Percentiles rank a stretch among this genome's conserved stretches.
These are phyloP conservation scores for Chrysoporthe austroafricana DNA, from an alignment of 2,329 filamentous ascomycete genomes.

Conservation along the genomic window DNA sequence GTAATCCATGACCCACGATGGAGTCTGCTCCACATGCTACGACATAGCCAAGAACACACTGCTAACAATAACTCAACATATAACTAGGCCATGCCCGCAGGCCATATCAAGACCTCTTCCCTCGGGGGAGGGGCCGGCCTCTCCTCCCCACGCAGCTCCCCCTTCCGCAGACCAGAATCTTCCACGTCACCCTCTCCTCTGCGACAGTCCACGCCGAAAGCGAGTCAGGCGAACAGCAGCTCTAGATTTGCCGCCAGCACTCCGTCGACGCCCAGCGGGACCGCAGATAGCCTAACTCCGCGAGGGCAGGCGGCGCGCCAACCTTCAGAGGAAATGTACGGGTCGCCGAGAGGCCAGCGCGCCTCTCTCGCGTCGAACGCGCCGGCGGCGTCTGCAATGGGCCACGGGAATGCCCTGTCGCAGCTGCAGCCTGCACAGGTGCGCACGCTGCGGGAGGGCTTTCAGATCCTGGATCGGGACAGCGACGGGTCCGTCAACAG, in stretches of 20 bases:
- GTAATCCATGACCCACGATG: slow-evolving; percentile 22
- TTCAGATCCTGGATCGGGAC: slow-evolving; percentile 89
- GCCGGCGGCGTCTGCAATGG: slow-evolving; percentile 43
- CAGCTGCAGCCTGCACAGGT: slow-evolving; percentile 82
- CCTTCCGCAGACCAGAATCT: slow-evolving; percentile 65
- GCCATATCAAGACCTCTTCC: slow-evolving; percentile 24
- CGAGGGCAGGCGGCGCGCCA: slow-evolving; percentile 34
- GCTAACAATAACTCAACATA: slow-evolving; percentile 16
- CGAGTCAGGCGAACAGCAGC: slow-evolving; percentile 48
- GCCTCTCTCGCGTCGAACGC: slow-evolving; percentile 38
- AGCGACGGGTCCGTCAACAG: slow-evolving; percentile 82
- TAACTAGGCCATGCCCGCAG: slow-evolving; percentile 52
- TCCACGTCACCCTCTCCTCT: slow-evolving; percentile 68
- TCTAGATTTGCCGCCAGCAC: slow-evolving; percentile 45
- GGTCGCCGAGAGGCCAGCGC: slow-evolving; percentile 43
- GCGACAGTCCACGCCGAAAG: slow-evolving; percentile 66
- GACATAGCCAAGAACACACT: slow-evolving; percentile 11
- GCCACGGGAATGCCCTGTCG: slow-evolving; percentile 61
- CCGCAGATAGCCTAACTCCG: slow-evolving; percentile 44
- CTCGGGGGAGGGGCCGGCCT: slow-evolving; percentile 13
- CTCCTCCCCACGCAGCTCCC: slow-evolving; percentile 67
- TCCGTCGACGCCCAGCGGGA: slow-evolving; percentile 35
- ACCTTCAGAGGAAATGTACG: slow-evolving; percentile 39
- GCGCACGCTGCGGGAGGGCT: slow-evolving; percentile 86
- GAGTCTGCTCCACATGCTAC: slow-evolving; percentile 25